Conservation (phyloP, 2,329 filamentous ascomycete species). For the Aureobasidium namibiae region DNA sequence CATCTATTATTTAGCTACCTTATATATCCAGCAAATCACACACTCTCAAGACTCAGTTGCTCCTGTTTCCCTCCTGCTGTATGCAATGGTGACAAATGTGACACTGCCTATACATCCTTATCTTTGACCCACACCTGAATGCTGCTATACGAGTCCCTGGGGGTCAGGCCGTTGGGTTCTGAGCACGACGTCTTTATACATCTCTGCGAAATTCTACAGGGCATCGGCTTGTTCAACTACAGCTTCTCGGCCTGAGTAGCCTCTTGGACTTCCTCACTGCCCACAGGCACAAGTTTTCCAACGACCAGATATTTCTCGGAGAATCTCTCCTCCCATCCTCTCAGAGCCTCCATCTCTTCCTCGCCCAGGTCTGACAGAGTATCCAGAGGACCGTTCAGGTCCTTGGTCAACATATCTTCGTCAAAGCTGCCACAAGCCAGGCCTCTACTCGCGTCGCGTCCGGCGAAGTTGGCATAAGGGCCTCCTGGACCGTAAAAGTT, state of each 20-base stretch:
- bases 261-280: conserved; percentile 25
- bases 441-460: conserved; percentile 79
- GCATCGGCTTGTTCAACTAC: background rate
- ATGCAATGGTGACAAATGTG: background rate
- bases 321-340: conserved; percentile 91
- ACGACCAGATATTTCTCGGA: conserved; percentile 92
- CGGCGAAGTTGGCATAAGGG: conserved; percentile 93
- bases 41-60: too few species aligned
- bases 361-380: conserved; percentile 60
- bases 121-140: background rate
- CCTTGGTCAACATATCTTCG: conserved; percentile 86
- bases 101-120: background rate
- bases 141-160: too few species aligned
- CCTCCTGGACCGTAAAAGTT: conserved; percentile 97
- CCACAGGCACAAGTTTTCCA: conserved; percentile 67
- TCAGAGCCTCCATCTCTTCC: conserved; percentile 74
- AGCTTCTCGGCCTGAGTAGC: background rate
- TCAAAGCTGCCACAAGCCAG: conserved; percentile 90
- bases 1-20: too few species aligned
- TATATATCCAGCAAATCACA: too few species aligned
- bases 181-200: background rate
- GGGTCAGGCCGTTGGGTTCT: too few species aligned
- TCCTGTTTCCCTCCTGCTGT: background rate
- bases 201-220: background rate
- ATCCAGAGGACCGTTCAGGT: conserved; percentile 77